Base-by-base conservation (phyloP, 306 rosid genomes). In the Trifolium dubium region DNA sequence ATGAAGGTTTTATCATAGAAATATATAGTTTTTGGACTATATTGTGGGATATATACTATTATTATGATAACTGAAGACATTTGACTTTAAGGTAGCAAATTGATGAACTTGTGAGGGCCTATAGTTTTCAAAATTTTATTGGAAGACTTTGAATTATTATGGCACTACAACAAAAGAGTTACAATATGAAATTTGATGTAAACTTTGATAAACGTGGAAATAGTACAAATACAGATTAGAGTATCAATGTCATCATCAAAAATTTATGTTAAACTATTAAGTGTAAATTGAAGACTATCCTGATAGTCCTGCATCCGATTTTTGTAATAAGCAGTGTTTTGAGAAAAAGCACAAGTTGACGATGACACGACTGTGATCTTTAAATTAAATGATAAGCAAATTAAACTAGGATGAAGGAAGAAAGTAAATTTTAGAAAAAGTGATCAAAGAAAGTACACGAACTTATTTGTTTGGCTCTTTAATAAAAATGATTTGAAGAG, bases 81-180 rank as follows among this genome's bases (percentile, higher is more conserved):
- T 62, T 31, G 67, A 61, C 23, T 49, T 61, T 62, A 3, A n/a
- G 67, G 55, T 49, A 49, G 10, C 55, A n/a, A 49, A n/a, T 49
- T 49, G n/a, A 5, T 6, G 23, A 49, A 49, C 23, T 49, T n/a
- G 19, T 49, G 10, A 49, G 55, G 55, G 18, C 8, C 18, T 6
- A 50, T 17, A 50, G 23, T 50, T 23, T 50, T 18, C 14, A 49
- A 17, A 49, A 3, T 44, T 11, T 44, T 44, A n/a, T 50, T 50
- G 56, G 56, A 3, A 50, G 56, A 50, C 56, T 15, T 50, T 15
- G 10, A 15, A 50, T 50, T 50, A 15, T 15, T 15, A 10, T 43
- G 2, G 6, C 56, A 15, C 11, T 15, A 50, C 56, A 50, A 50
- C 7, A 50, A 50, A 2, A n/a, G 23, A n/a, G 23, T 49, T n/a